Conservation (phyloP, 2,329 filamentous ascomycete genomes). For the Colletotrichum truncatum region DNA sequence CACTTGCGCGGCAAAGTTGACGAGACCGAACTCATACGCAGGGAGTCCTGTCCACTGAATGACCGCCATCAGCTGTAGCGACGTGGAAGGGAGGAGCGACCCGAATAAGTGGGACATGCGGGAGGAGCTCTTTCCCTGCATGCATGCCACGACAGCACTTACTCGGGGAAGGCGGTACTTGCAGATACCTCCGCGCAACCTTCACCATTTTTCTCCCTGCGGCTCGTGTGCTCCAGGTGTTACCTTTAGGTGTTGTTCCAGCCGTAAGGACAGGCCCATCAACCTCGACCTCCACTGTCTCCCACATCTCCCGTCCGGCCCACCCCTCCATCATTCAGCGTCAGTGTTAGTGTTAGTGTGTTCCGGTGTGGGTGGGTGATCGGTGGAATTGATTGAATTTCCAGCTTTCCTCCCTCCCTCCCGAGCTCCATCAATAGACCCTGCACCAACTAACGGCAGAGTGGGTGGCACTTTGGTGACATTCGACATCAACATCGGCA, state of each 20-base stretch:
- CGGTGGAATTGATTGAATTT: conserved; percentile 6
- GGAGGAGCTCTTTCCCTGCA: conserved; percentile 19
- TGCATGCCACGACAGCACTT: conserved; percentile 3
- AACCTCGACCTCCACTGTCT: not conserved
- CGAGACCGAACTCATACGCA: not conserved
- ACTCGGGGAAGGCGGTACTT: not conserved
- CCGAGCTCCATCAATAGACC: not conserved
- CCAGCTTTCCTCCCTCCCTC: not conserved
- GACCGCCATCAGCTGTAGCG: not conserved
- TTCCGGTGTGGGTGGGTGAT: not conserved
- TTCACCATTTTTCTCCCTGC: conserved; percentile 6
- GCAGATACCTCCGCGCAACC: not conserved
- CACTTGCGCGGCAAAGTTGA: not conserved
- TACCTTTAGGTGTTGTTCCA: conserved; percentile 1
- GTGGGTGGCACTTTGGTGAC: not conserved
- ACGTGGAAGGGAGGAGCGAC: conserved; percentile 6
- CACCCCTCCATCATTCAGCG: not conserved
- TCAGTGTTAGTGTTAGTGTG: not conserved
- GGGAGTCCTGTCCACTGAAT: not conserved
- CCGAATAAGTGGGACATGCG: conserved; percentile 2
- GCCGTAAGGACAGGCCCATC: not conserved
- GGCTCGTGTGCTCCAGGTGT: conserved; percentile 5
- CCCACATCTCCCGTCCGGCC: conserved; percentile 10
- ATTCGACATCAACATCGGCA: not conserved
- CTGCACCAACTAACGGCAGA: not conserved